Evolutionary conservation across 176 grass and related monocot species (phyloP), one percentile per base, ranked within the genome.

Genomic region (Metroxylon sagu): DNA sequence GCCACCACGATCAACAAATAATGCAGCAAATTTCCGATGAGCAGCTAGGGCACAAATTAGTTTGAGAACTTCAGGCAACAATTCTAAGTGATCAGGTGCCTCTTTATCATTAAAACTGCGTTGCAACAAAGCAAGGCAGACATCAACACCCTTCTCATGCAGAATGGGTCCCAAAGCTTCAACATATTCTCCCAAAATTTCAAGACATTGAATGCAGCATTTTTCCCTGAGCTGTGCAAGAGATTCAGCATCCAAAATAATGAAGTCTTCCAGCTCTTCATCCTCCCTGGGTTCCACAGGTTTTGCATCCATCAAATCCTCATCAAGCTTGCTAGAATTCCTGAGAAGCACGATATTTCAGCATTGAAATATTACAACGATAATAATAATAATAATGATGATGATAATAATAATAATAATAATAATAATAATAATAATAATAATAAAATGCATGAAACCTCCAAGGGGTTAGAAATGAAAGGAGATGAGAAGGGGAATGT

Each of bases 91-190:
- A 35, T 56, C 62, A 60, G 48, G 54, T 49, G 75, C 73, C 51
- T 80, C 81, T 49, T 80, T 64, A 56, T 81, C 73, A 53, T 88
- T 98, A 26, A 88, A 71, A 59, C 77, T 85, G 21, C 79, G 63
- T 73, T 98, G 93, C 56, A 98, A 75, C 52, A 98, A 73, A 18
- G 87, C 35, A 3, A 92, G 81, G 77, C 87, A 92, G 51, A 98
- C 93, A 74, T 98, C 93, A 53, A 98, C 93, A 72, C 93, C 93
- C 48, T 92, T 98, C 83, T 98, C 93, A 57, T 92, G 84, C 52
- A 98, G 76, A 71, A 98, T 89, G 62, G 93, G 93, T 59, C 93
- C 93, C 65, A 98, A 76, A 50, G 93, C 93, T 80, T 98, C 93
- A 73, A 98, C 75, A 43, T 98, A 98, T 64, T 98, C 93, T 51